These are phyloP conservation scores for Trypethelium eluteriae DNA, from an alignment of 495 filamentous ascomycete genomes.

Conservation along the genomic window DNA sequence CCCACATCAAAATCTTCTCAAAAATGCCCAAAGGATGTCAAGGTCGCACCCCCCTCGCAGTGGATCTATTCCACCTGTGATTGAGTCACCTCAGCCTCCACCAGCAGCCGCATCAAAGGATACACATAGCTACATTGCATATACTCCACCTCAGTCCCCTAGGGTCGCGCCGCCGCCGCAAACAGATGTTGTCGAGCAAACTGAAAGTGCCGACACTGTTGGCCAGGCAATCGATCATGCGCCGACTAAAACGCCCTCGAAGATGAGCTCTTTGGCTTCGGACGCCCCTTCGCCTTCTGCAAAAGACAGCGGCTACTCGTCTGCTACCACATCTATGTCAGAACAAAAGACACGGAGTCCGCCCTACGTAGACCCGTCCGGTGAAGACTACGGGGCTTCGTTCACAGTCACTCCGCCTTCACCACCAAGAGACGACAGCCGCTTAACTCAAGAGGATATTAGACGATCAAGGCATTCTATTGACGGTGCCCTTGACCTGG, in stretches of 20 bases:
- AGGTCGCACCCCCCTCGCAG: conserved; percentile 49
- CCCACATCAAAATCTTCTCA: conserved; percentile 38
- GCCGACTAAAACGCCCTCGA: neutral
- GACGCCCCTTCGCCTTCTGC: neutral
- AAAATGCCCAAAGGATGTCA: conserved; percentile 59
- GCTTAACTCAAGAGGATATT: neutral
- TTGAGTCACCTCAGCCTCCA: conserved; percentile 28
- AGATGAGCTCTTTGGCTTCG: neutral
- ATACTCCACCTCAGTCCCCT: conserved; percentile 3
- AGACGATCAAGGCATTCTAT: conserved; percentile 2
- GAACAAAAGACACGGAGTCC: neutral
- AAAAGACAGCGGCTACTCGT: conserved; percentile 8
- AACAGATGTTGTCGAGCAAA: conserved; percentile 24
- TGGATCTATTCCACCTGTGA: conserved; percentile 32
- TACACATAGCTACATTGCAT: conserved; percentile 6
- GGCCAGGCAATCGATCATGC: conserved; percentile 6
- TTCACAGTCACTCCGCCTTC: conserved; percentile 6
- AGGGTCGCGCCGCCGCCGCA: conserved; percentile 20
- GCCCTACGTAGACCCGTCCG: conserved; percentile 2
- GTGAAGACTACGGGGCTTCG: neutral
- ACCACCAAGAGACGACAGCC: neutral
- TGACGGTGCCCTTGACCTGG: neutral
- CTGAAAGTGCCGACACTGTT: neutral
- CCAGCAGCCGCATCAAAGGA: neutral
- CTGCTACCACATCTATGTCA: conserved; percentile 1